Base-by-base conservation (phyloP, 495 filamentous ascomycete species). In the Oidiodendron maius region DNA sequence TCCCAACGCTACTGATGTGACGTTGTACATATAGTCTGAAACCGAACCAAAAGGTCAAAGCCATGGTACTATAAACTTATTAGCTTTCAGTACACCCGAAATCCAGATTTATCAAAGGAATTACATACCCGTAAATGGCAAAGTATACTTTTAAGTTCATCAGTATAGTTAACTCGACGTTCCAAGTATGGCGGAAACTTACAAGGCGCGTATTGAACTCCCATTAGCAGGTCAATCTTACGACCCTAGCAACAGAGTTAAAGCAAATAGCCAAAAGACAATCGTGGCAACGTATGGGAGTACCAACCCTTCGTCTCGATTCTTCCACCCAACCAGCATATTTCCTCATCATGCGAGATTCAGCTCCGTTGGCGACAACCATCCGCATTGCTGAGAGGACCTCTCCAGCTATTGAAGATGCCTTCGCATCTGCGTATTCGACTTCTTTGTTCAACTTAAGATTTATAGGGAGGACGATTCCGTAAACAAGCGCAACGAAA, bases 311-410 rank as follows among this genome's bases (percentile, higher is more conserved):
- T n/a, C 63, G 67, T 13, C 67, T 72, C 2, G 81, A 74, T 48
- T 82, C 75, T 30, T 79, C 70, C 4, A 87, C 66, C 71, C 77
- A 80, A 0, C 57, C 60, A 3, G 63, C 50, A 57, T 83, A 83
- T 44, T 71, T 73, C 24, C 53, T 66, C 1, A 69, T 60, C 56
- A 83, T 71, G 44, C 72, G 76, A 12, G 54, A 53, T 52, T 84
- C 78, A 0, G 81, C 82, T 16, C 81, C 80, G 49, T 80, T 84
- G 8, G 82, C 82, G 21, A 75, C 70, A 32, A 84, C 66, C 63
- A 83, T 82, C 34, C 78, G 61, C 17, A 82, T 69, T 3, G 76
- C 76, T 13, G 68, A 57, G 32, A 81, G 70, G 1, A 70, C 64
- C 51, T 83, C 82, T 46, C 78, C 80, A 8, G 82, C 78, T 10